Evolutionary conservation across 2,329 filamentous ascomycete species (phyloP), one percentile per base, ranked within the genome.

Genomic region (Fusarium papillatum): DNA sequence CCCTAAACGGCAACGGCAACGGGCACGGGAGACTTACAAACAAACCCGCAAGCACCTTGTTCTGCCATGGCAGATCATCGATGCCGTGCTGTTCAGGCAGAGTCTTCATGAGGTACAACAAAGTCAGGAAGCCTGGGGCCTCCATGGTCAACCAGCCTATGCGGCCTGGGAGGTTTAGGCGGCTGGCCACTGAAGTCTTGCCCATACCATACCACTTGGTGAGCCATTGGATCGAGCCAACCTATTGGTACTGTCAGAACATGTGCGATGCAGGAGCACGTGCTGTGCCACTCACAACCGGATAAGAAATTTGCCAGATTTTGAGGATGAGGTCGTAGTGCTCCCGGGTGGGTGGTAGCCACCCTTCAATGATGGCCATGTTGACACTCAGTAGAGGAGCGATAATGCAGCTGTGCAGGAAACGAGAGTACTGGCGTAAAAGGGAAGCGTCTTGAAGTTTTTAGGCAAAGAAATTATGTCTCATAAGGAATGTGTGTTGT

Each of bases 71-170:
- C 46, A 96, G 85, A 72, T 89, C 85, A 4, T 84, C 82, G 71
- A 94, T 87, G 29, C 89, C 90, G 64, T 90, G 83, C 78, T 90
- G 84, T 3, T 83, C 78, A 2, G 94, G 92, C 29, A 98, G 87
- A 19, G 90, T 91, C 76, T 85, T 88, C 89, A 98, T 93, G 78
- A 93, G 91, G 86, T 98, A 98, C 67, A 97, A 84, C 70, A 98
- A 86, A 16, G 92, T 94, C 39, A 95, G 80, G 80, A 95, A 93
- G 19, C 95, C 95, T 0, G 94, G 92, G 17, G 90, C 86, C 84
- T 99, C 97, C 95, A 98, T 98, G 4, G 92, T 90, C 68, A 94
- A 89, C 97, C 97, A 99, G 69, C 92, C 95, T 74, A 95, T 87
- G 79, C 94, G 95, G 72, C 97, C 97, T 2, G 96, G 95, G n/a